These are phyloP conservation scores for Pezicula neosporulosa DNA, from an alignment of 2,329 filamentous ascomycete species.

Conservation along the genomic window DNA sequence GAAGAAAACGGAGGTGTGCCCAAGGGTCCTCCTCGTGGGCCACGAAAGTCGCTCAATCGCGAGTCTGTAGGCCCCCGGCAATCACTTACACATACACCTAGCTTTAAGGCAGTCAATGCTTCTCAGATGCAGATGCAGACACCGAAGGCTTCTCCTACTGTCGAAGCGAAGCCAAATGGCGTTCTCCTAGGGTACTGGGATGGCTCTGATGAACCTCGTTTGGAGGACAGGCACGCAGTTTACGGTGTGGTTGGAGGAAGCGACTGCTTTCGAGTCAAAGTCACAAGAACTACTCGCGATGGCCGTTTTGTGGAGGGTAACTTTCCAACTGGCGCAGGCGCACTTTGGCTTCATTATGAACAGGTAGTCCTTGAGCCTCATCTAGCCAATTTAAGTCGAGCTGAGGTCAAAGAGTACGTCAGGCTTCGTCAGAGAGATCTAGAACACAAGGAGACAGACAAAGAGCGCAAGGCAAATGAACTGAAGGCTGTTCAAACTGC, in stretches of 20 bases:
- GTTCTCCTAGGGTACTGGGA: slow-evolving; percentile 55
- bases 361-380: slow-evolving; percentile 58
- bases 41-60: slow-evolving; percentile 20
- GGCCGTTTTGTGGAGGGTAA: slow-evolving; percentile 56
- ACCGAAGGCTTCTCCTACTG: slow-evolving; percentile 18
- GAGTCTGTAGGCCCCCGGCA: slow-evolving; percentile 12
- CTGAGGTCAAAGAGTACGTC: slow-evolving; percentile 61
- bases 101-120: slow-evolving; percentile 24
- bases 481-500: slow-evolving; percentile 20
- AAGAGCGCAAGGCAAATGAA: slow-evolving; percentile 45
- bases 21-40: slow-evolving; percentile 15
- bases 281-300: slow-evolving; percentile 57
- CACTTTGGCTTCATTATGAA: slow-evolving; percentile 60
- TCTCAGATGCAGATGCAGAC: slow-evolving; percentile 13
- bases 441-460: slow-evolving; percentile 47
- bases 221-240: slow-evolving; percentile 55
- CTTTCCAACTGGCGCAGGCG: slow-evolving; percentile 57
- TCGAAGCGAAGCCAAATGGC: slow-evolving; percentile 19
- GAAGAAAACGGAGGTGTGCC: slow-evolving; percentile 16
- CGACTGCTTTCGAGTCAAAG: slow-evolving; percentile 63
- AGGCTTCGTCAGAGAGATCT: slow-evolving; percentile 57
- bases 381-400: slow-evolving; percentile 44
- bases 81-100: slow-evolving; percentile 13
- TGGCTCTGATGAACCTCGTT: slow-evolving; percentile 44
- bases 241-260: slow-evolving; percentile 60